Evolutionary conservation across 768 basidiomycete species (phyloP), one percentile per base, ranked within the genome.

Genomic region (Fistulinella prunicolor): DNA sequence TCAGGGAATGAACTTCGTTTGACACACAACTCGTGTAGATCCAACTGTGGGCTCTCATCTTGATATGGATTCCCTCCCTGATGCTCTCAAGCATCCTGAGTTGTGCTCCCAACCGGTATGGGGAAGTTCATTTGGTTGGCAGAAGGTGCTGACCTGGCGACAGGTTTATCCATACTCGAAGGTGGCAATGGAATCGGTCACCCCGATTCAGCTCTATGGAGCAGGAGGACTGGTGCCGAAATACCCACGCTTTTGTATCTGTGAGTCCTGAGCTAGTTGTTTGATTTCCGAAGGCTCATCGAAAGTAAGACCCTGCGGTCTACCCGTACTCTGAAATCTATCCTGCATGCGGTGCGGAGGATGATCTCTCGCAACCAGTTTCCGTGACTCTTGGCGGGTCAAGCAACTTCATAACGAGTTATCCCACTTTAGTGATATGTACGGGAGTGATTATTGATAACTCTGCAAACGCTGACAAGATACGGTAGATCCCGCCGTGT

Each of bases 321-420:
- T 78, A 78, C 53, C 76, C 78, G 13, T 49, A 64, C 53, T 57
- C 72, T 34, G 66, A 70, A 28, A 59, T 76, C 6, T 77, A 77
- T 54, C 76, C 76, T 28, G 19, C 60, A 23, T 44, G 46, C 20
- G 23, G 4, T n/a, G 9, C 32, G 16, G 32, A 46, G 30, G 51
- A 51, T 17, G 43, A 44, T 36, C 17, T 34, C 9, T 32, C 34
- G 21, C 40, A 39, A 17, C 39, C 45, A 19, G 40, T 49, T 17
- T 30, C 46, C 16, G 26, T 50, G 17, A 21, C 24, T 20, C 42
- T 49, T 20, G 10, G 14, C 8, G 13, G 6, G 26, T 42, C 50
- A 32, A 13, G 19, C 12, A 40, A 28, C 14, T 38, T 48, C n/a
- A 39, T 58, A 12, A 10, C 47, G 29, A 28, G 32, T n/a, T 71